These are phyloP conservation scores for Stentor coeruleus DNA, from an alignment of 73 alveolate genomes.

Conservation along the genomic window DNA sequence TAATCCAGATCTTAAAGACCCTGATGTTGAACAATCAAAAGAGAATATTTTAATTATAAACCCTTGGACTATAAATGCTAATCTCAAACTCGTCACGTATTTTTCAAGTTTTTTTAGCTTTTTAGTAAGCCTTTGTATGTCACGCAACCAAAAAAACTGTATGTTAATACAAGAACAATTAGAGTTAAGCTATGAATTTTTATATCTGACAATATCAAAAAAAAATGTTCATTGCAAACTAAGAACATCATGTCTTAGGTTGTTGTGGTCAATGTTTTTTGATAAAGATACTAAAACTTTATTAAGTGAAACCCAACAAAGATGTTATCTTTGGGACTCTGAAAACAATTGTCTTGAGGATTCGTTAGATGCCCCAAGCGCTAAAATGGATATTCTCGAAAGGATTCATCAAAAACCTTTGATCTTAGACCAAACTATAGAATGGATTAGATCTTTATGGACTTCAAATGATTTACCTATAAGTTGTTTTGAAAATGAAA, in stretches of 20 bases:
- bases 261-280: background rate
- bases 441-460: background rate
- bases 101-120: background rate
- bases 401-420: background rate
- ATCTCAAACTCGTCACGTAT: background rate
- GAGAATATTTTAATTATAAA: background rate
- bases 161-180: background rate
- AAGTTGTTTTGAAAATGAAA: background rate
- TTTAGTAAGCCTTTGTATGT: background rate
- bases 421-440: background rate
- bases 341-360: background rate
- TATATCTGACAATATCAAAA: background rate
- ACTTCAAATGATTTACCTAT: background rate
- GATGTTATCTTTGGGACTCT: conserved; percentile 1
- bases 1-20: background rate
- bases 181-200: background rate
- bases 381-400: background rate
- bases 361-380: background rate
- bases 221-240: conserved; percentile 16
- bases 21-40: background rate
- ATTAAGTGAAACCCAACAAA: background rate
- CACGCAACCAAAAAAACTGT: background rate
- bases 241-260: background rate
- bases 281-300: background rate
- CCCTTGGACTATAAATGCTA: background rate